A percentile compares a stretch with the other conserved stretches of the same genome.
phyloP scores from a whole-genome alignment of 139 green algal genomes.

The Chlamydomonas eustigma region DNA sequence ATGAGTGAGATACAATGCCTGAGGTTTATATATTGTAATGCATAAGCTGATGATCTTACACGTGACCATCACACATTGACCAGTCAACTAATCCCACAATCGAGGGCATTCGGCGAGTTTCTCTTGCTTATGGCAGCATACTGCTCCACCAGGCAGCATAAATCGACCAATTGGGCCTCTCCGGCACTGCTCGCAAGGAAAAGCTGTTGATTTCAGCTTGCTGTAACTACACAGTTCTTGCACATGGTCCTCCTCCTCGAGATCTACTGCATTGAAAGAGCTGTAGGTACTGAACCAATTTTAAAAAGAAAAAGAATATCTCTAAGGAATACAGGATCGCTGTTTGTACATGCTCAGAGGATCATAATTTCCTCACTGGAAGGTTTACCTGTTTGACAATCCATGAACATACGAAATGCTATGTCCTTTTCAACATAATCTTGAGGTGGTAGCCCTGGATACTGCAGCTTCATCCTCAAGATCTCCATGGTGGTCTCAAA shows the following conservation, averaged over 20 bases:
- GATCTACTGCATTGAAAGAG: no score
- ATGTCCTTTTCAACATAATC: not conserved
- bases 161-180: not conserved
- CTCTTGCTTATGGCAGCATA: not conserved
- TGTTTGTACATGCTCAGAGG: not conserved
- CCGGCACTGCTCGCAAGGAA: not conserved
- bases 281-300: not conserved
- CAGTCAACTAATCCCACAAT: no score
- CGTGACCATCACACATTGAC: no score
- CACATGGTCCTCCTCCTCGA: not conserved
- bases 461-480: not conserved
- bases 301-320: not conserved
- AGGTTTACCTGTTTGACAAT: not conserved
- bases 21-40: no score
- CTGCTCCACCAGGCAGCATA: not conserved
- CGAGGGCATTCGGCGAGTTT: not conserved
- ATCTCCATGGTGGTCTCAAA: conserved; percentile 28
- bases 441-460: not conserved
- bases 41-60: no score
- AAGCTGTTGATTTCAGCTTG: not conserved
- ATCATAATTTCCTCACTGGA: not conserved
- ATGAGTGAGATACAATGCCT: no score
- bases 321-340: not conserved
- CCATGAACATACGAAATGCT: not conserved
- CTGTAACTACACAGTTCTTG: not conserved